Percentiles rank a stretch among this genome's conserved stretches.
Evolutionary conservation across 2,329 filamentous ascomycete genomes (phyloP).

Genomic region (Emmonsia crescens): DNA sequence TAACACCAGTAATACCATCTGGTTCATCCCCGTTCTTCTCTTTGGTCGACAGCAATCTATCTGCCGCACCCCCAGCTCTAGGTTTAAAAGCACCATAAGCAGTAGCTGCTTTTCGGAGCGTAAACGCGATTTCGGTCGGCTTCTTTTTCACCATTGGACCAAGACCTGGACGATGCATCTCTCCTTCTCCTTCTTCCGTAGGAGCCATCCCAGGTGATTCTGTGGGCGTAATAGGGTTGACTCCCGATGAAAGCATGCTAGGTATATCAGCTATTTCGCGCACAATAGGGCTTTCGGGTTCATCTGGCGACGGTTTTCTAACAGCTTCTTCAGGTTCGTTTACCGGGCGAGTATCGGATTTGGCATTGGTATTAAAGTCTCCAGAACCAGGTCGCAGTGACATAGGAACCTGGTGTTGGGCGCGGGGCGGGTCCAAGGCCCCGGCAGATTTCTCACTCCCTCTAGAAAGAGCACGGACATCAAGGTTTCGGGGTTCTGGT

Average conservation of each 20-base stretch:
- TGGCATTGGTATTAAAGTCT: not conserved
- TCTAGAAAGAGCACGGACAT: constrained; percentile 22
- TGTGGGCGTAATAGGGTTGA: not conserved
- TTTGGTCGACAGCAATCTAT: constrained; percentile 56
- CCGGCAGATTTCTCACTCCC: constrained; percentile 13
- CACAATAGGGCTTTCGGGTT: not conserved
- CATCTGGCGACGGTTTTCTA: not conserved
- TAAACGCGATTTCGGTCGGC: constrained; percentile 59
- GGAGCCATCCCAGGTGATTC: constrained; percentile 27
- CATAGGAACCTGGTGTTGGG: not conserved
- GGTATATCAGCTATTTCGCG: not conserved
- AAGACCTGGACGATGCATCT: constrained; percentile 58
- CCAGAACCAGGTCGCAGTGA: not conserved
- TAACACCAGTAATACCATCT: constrained; percentile 81
- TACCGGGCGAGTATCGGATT: not conserved
- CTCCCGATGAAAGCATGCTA: not conserved
- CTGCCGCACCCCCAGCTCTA: constrained; percentile 73
- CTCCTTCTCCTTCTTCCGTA: constrained; percentile 38
- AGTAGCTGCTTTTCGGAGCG: constrained; percentile 69
- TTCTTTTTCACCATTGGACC: constrained; percentile 86
- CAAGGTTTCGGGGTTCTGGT: constrained; percentile 25
- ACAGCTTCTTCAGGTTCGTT: not conserved
- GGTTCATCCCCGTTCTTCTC: constrained; percentile 55
- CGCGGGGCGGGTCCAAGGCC: not conserved
- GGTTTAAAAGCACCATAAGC: constrained; percentile 70